These are phyloP conservation scores for Ganoderma multipileum DNA, from an alignment of 1,284 basidiomycete species.

Conservation along the genomic window DNA sequence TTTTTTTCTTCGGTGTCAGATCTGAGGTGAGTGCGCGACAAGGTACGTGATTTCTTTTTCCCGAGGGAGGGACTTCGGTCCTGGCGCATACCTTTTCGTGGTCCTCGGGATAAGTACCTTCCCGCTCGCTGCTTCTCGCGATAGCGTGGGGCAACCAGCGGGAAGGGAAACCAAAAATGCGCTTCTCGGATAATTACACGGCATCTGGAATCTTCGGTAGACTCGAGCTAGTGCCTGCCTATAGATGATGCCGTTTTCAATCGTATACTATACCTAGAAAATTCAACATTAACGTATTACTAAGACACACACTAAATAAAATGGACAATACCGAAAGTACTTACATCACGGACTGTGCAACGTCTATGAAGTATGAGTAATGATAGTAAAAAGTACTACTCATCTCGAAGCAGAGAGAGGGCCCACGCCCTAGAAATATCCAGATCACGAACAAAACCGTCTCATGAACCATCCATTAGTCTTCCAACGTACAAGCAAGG, in stretches of 20 bases:
- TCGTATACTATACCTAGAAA: background rate
- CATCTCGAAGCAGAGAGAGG: background rate
- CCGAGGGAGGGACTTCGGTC: constrained; percentile 4
- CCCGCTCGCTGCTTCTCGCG: background rate
- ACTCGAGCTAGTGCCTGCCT: too few relatives aligned
- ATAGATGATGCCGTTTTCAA: background rate
- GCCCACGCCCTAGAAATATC: background rate
- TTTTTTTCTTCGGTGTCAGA: background rate
- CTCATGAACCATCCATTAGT: constrained; percentile 8
- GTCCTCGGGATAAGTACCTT: constrained; percentile 5
- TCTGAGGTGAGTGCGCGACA: background rate
- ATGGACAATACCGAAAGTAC: background rate
- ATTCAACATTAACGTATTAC: background rate
- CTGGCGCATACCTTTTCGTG: constrained; percentile 6
- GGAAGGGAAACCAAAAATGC: constrained; percentile 9
- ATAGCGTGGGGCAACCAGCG: background rate
- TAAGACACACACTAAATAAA: background rate
- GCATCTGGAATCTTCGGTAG: background rate
- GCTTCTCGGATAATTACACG: background rate
- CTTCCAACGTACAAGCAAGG: constrained; percentile 16
- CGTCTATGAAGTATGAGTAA: background rate
- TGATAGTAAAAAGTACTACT: background rate
- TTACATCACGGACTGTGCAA: background rate
- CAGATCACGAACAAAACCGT: background rate
- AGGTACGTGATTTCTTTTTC: background rate